These are phyloP conservation scores for Hypomyces rosellus DNA, from an alignment of 2,329 filamentous ascomycete species.

Conservation along the genomic window DNA sequence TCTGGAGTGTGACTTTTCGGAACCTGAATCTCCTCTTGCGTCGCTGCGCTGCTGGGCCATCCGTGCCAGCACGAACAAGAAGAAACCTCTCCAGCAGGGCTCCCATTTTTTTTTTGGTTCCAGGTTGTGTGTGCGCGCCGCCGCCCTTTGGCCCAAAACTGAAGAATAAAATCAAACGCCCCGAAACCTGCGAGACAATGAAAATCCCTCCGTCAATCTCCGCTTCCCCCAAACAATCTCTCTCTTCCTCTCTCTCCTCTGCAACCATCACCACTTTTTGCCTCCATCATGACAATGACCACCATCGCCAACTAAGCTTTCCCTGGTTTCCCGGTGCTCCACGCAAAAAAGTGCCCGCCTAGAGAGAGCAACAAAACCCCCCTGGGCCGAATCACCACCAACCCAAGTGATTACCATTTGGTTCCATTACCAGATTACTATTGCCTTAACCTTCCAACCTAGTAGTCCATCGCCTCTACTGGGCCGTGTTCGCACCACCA, in stretches of 20 bases:
- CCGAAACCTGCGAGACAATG: constrained; percentile 33
- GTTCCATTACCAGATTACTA: neutral
- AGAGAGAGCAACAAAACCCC: constrained; percentile 4
- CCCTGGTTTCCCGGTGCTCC: constrained; percentile 4
- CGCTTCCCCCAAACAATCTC: constrained; percentile 18
- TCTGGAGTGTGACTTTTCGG: constrained; percentile 2
- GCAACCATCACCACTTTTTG: constrained; percentile 11
- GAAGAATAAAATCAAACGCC: constrained; percentile 34
- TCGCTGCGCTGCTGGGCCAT: constrained; percentile 17
- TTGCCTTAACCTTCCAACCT: neutral
- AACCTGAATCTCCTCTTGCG: constrained; percentile 12
- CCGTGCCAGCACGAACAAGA: constrained; percentile 11
- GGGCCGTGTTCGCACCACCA: constrained; percentile 11
- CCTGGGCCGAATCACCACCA: constrained; percentile 20
- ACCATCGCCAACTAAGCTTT: constrained; percentile 13
- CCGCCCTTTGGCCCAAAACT: constrained; percentile 34
- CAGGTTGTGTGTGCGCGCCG: constrained; percentile 20
- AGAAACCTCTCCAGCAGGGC: constrained; percentile 10
- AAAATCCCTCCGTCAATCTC: constrained; percentile 24
- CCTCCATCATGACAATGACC: constrained; percentile 13
- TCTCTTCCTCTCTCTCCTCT: constrained; percentile 15
- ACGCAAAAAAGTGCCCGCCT: constrained; percentile 11
- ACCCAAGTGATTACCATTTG: constrained; percentile 1
- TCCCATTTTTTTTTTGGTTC: constrained; percentile 23
- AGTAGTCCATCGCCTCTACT: constrained; percentile 11